These are phyloP conservation scores for Diaporthe sp. DNA, from an alignment of 2,329 filamentous ascomycete genomes.

Conservation along the genomic window DNA sequence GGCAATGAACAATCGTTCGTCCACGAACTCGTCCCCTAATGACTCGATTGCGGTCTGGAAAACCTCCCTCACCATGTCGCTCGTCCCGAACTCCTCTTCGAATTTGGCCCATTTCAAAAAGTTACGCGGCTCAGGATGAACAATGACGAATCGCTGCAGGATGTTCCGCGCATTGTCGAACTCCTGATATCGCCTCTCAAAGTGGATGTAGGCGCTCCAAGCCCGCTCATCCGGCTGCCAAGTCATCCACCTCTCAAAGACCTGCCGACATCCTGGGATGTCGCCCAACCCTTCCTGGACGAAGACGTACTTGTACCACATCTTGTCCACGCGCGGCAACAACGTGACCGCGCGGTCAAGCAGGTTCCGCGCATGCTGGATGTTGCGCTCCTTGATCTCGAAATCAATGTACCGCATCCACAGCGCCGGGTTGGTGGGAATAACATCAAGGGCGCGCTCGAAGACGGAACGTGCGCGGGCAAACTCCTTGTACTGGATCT, in stretches of 20 bases:
- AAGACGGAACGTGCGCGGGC: constrained; percentile 92
- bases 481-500: constrained; percentile 98
- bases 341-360: constrained; percentile 96
- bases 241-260: constrained; percentile 98
- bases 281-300: constrained; percentile 99
- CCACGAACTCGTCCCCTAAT: constrained; percentile 93
- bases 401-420: constrained; percentile 96
- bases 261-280: constrained; percentile 89
- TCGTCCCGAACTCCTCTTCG: constrained; percentile 95
- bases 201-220: constrained; percentile 96
- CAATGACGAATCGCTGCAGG: constrained; percentile 89
- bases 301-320: constrained; percentile 99
- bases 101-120: constrained; percentile 99
- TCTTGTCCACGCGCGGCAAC: constrained; percentile 90
- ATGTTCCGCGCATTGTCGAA: constrained; percentile 91
- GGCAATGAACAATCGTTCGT: constrained; percentile 94
- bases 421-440: constrained; percentile 86
- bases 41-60: constrained; percentile 91
- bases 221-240: constrained; percentile 98
- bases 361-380: constrained; percentile 96
- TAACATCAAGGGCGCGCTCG: constrained; percentile 93
- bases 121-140: constrained; percentile 94
- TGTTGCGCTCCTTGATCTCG: constrained; percentile 92
- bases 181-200: constrained; percentile 96
- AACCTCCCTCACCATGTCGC: constrained; percentile 91